phyloP scores from a whole-genome alignment of 2,329 filamentous ascomycete species.

The Cladorrhinum sp. region DNA sequence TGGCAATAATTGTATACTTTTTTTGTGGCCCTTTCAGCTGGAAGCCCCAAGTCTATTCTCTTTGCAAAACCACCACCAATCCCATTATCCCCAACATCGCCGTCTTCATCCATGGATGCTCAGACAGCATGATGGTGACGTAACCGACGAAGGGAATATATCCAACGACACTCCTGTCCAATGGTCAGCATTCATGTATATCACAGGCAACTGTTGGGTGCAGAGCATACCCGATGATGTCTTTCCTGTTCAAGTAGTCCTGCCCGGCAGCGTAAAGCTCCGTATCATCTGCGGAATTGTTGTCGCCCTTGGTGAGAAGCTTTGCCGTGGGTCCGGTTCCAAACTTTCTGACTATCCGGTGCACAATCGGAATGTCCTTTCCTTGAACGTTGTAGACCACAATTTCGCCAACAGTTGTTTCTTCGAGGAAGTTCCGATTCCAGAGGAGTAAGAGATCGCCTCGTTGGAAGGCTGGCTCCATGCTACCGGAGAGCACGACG shows the following conservation, averaged over 20 bases:
- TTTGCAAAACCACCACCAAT: constrained; percentile 83
- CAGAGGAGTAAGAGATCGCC: constrained; percentile 74
- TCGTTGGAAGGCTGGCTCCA: constrained; percentile 80
- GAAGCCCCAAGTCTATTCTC: constrained; percentile 57
- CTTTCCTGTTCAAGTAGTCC: constrained; percentile 78
- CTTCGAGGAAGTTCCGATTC: constrained; percentile 63
- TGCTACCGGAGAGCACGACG: constrained; percentile 78
- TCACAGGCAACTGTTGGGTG: background rate
- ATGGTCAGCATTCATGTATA: constrained; percentile 12
- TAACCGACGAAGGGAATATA: constrained; percentile 96
- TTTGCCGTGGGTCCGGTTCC: constrained; percentile 59
- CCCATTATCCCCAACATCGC: constrained; percentile 95
- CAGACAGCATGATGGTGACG: constrained; percentile 90
- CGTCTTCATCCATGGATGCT: constrained; percentile 96
- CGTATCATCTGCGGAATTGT: constrained; percentile 90
- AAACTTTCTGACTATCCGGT: constrained; percentile 78
- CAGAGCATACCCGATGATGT: constrained; percentile 74
- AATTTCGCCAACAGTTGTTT: constrained; percentile 48
- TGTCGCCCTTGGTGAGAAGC: constrained; percentile 95
- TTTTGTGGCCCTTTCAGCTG: background rate
- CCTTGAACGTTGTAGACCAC: constrained; percentile 76
- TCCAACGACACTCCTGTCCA: constrained; percentile 61
- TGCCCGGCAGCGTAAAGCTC: constrained; percentile 83
- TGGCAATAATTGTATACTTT: background rate
- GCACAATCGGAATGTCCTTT: constrained; percentile 97